Conservation (phyloP, 345 rosid genomes). For the Brassica incana region DNA sequence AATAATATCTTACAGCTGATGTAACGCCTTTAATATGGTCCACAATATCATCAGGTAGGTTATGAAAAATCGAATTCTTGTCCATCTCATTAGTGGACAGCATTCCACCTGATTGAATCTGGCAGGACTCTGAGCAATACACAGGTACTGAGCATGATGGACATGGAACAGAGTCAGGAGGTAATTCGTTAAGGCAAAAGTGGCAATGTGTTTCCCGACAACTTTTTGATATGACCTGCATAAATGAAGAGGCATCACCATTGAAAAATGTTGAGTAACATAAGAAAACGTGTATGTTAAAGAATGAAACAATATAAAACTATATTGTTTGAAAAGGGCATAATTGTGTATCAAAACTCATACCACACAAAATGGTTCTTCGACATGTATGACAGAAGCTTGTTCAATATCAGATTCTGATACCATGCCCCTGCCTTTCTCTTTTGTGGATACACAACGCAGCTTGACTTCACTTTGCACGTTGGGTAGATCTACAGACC, state of each 20-base stretch:
- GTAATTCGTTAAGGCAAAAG: conserved; percentile 78
- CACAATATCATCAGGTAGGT: conserved; percentile 39
- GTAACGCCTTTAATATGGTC: conserved; percentile 47
- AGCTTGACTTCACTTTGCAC: conserved; percentile 47
- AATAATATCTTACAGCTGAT: conserved; percentile 21
- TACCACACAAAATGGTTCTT: conserved; percentile 79
- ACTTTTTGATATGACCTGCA: conserved; percentile 62
- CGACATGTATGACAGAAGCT: conserved; percentile 66
- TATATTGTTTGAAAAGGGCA: neutral
- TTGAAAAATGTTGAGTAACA: conserved; percentile 8
- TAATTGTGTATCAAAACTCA: conserved; percentile 10
- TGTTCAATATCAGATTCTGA: conserved; percentile 62
- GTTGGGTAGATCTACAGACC: conserved; percentile 40
- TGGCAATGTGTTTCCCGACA: conserved; percentile 78
- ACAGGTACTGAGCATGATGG: conserved; percentile 65
- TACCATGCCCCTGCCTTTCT: conserved; percentile 80
- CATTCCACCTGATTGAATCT: conserved; percentile 55
- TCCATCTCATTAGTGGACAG: conserved; percentile 24
- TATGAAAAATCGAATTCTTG: conserved; percentile 24
- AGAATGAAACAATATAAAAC: neutral
- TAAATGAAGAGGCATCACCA: conserved; percentile 17
- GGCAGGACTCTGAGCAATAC: conserved; percentile 79
- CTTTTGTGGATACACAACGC: conserved; percentile 48
- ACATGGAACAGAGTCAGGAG: conserved; percentile 72
- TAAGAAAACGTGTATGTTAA: neutral